Evolutionary conservation across 2,329 filamentous ascomycete species (phyloP), one percentile per base, ranked within the genome.

Genomic region (Penicillium brevicompactum): DNA sequence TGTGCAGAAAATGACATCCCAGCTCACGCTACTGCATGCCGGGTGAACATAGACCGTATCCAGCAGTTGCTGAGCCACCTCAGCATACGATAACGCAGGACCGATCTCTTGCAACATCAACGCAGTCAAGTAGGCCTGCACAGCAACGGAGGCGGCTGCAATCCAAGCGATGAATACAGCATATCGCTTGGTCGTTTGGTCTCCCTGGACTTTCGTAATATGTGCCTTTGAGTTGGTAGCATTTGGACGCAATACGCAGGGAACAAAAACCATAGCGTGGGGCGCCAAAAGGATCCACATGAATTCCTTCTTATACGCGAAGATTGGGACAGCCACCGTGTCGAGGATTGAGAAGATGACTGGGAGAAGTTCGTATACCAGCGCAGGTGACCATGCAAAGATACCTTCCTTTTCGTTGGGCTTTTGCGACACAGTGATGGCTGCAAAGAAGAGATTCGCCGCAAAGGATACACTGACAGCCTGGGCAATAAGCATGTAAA

Each of bases 381-480:
- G n/a, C 7, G 53, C 45, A 4, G 58, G 57, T 1, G 42, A 43
- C 61, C 58, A 62, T 5, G 51, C 38, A 13, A 48, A 49, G 27
- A 10, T 38, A 13, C 18, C n/a, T 11, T 50, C 42, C 6, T 48
- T 56, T 6, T 30, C 30, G 13, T 32, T 16, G 9, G 42, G 46
- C 2, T 30, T 53, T n/a, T 48, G n/a, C 0, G 64, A 67, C 9
- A 64, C 64, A 14, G 56, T 38, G 9, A 67, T 40, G 0, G 61
- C 58, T 11, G 56, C 59, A 18, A 62, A 86, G 73, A 88, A 88
- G 30, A 88, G 70, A 61, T 85, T 87, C 69, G 85, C 81, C 2
- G 84, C 83, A 61, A 83, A 87, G 0, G 83, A 85, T 10, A 88
- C 71, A 52, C 80, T 84, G 50, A 86, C 79, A 5, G 85, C 73